Base-by-base conservation (phyloP, 345 rosid genomes). In the Erucastrum elatum region DNA sequence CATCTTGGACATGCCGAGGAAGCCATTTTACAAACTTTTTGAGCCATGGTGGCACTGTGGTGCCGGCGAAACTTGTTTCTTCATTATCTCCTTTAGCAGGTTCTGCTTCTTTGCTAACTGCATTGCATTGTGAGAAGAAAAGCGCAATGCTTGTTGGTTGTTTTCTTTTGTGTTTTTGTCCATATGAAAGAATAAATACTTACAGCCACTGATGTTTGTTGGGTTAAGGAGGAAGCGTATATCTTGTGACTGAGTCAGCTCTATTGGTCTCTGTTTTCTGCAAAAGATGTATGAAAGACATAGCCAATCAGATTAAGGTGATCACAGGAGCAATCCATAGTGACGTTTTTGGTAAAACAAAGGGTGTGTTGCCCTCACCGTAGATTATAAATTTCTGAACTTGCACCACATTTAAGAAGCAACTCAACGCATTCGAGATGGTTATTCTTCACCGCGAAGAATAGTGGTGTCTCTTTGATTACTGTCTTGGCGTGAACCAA, bases 231-330 rank as follows among this genome's bases (percentile, higher is more conserved):
- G 81, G 84, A 88, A 88, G 51, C 98, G 91, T 88, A 91, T 87
- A 63, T 93, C 98, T 81, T 91, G 94, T 7, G 98, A 89, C 82
- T 84, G 85, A 53, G 98, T 88, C 81, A 89, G 81, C 82, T 93
- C 94, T 63, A 93, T 76, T 34, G 96, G 91, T 85, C 96, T 87
- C 80, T 93, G 90, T 76, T 82, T 88, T 4, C 98, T 93, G 87
- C 60, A 17, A 53, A 74, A 60, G 33, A 74, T 34, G n/a, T 25
- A 62, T 25, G 44, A 74, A 60, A 62, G 31, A 82, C 49, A 51
- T 70, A 10, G 60, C 64, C 26, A 59, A 73, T 74, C 66, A 27
- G 72, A 34, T 68, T 51, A 66, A 51, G 4, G 72, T 46, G 64
- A 37, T 64, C 71, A 68, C 51, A 51, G 31, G 9, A 76, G 37